Percentiles rank a stretch among this genome's conserved stretches.
These are phyloP conservation scores for Butyriboletus loyo DNA, from an alignment of 768 basidiomycete species.

Conservation along the genomic window DNA sequence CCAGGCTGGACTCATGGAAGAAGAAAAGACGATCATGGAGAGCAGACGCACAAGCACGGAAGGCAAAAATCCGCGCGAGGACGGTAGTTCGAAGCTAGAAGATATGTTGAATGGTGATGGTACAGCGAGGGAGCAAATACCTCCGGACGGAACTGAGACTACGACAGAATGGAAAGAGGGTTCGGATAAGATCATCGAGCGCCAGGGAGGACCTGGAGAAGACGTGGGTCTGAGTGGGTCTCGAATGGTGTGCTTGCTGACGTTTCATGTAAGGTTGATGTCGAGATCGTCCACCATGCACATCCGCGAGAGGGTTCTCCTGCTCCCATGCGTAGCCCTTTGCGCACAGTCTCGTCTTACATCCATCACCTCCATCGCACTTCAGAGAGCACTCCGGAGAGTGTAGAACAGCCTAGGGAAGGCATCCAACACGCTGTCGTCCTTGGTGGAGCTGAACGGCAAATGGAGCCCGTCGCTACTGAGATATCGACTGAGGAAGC, in stretches of 20 bases:
- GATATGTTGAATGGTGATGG: conserved; percentile 15
- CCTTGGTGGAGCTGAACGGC: conserved; percentile 14
- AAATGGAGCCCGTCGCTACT: conserved; percentile 1
- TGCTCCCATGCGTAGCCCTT: not conserved
- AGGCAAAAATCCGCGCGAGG: conserved; percentile 2
- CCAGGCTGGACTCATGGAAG: conserved; percentile 28
- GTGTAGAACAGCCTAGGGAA: conserved; percentile 23
- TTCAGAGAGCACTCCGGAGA: conserved; percentile 19
- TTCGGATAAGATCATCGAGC: conserved; percentile 62
- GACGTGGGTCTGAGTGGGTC: conserved; percentile 48
- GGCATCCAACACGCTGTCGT: conserved; percentile 14
- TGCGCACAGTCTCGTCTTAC: conserved; percentile 7
- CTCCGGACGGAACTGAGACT: conserved; percentile 43
- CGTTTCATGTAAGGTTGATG: conserved; percentile 49
- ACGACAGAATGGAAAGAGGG: conserved; percentile 69
- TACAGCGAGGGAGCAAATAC: conserved; percentile 33
- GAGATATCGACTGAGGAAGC: conserved; percentile 3
- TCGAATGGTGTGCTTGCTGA: conserved; percentile 13
- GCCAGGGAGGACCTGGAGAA: conserved; percentile 52
- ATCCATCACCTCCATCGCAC: conserved; percentile 16
- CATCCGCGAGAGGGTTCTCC: conserved; percentile 12
- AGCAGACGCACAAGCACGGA: conserved; percentile 24
- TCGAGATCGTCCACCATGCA: conserved; percentile 55
- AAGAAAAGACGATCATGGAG: conserved; percentile 26
- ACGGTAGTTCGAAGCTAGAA: conserved; percentile 9